Evolutionary conservation across 352 stramenopile genomes (phyloP).

Genomic region (Globisporangium heterothallicum): DNA sequence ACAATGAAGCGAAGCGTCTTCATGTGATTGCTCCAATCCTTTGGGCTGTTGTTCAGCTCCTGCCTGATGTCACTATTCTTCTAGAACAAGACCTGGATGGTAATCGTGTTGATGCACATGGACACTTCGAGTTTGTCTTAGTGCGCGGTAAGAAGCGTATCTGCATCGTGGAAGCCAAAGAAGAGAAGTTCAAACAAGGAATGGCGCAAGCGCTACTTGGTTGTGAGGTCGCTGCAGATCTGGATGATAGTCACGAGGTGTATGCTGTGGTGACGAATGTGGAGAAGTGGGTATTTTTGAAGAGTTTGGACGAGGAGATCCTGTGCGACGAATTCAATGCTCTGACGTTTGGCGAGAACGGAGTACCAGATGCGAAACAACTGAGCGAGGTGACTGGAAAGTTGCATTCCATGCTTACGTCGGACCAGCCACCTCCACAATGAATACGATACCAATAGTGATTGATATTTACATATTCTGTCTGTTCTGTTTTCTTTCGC

Average conservation of each 20-base stretch:
- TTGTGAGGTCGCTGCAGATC: constrained; percentile 36
- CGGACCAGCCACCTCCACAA: too few species aligned
- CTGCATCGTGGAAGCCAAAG: constrained; percentile 47
- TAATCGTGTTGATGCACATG: constrained; percentile 31
- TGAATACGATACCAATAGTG: too few species aligned
- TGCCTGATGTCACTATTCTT: too few species aligned
- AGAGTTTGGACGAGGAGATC: too few species aligned
- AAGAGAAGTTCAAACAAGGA: constrained; percentile 38
- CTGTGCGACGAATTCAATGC: too few species aligned
- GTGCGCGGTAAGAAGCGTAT: constrained; percentile 33
- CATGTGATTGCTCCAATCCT: constrained; percentile 41
- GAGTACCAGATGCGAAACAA: too few species aligned
- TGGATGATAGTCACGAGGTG: constrained; percentile 28
- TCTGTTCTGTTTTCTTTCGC: too few species aligned
- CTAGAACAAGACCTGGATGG: constrained; percentile 21
- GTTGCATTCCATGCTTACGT: too few species aligned
- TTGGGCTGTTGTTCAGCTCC: constrained; percentile 61
- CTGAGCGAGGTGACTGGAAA: too few species aligned
- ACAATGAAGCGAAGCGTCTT: too few species aligned
- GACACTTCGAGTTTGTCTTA: constrained; percentile 41
- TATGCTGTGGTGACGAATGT: constrained; percentile 50
- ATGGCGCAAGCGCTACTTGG: constrained; percentile 38
- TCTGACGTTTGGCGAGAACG: too few species aligned
- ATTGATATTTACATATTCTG: too few species aligned
- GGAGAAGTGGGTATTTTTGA: constrained; percentile 21